Evolutionary conservation across 352 stramenopile species (phyloP).

Genomic region (Phytophthora boehmeriae): DNA sequence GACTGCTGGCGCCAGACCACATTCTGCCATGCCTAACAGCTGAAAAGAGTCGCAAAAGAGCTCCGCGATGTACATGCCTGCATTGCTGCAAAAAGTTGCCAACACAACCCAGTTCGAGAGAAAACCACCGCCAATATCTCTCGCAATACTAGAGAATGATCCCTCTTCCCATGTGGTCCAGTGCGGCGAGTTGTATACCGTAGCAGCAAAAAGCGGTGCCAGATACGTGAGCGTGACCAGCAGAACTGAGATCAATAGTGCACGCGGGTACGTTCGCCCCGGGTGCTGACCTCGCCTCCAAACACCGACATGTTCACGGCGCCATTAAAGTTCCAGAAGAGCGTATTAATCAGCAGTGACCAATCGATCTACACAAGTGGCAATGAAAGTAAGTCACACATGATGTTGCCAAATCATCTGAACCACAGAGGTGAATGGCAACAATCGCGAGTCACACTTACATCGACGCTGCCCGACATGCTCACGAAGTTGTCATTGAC

Average conservation of each 20-base stretch:
- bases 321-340: constrained; percentile 97
- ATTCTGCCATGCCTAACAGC: constrained; percentile 82
- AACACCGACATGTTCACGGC: constrained; percentile 90
- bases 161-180: constrained; percentile 91
- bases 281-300: constrained; percentile 89
- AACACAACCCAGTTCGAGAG: constrained; percentile 91
- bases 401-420: constrained; percentile 6
- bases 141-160: constrained; percentile 85
- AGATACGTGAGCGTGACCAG: constrained; percentile 88
- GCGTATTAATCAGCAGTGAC: constrained; percentile 91
- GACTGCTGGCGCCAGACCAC: constrained; percentile 82
- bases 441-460: constrained; percentile 7
- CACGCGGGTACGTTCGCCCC: constrained; percentile 75
- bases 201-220: constrained; percentile 87
- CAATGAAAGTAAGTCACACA: background rate
- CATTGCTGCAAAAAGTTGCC: constrained; percentile 89
- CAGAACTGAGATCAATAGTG: constrained; percentile 81
- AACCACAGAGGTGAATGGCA: background rate
- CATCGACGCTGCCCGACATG: constrained; percentile 40
- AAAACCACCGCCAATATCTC: constrained; percentile 86
- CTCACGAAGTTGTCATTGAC: constrained; percentile 42
- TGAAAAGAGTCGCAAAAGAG: constrained; percentile 93
- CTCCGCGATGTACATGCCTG: constrained; percentile 94
- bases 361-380: constrained; percentile 58
- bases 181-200: constrained; percentile 66